Base-by-base conservation (phyloP, 2,329 filamentous ascomycete genomes). In the Cytospora mali region DNA sequence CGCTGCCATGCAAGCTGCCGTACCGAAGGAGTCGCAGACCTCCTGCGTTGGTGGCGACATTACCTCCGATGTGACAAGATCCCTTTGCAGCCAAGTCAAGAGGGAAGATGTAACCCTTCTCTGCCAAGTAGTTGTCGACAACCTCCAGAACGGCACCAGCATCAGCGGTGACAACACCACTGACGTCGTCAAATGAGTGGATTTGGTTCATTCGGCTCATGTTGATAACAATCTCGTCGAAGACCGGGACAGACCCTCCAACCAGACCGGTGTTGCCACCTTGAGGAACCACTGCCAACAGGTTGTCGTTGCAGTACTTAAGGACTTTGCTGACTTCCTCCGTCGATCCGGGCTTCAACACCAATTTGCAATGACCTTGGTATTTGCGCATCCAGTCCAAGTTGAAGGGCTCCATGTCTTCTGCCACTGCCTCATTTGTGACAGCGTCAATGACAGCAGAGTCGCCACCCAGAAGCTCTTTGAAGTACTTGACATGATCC, bases 331-430 rank as follows among this genome's bases (percentile, higher is more conserved):
- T 96, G 70, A 98, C 91, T 76, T 99, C 89, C 71, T 94, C 88
- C 0, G 92, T 94, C 18, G 86, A 90, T 57, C 84, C 85, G 13
- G 95, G 95, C 78, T 93, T 96, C 66, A 99, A 79, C 5, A 98
- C 93, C 28, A 99, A 80, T 72, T 88, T 87, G 65, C 91, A 88
- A 76, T 97, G 93, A 31, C 95, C 96, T 65, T 91, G 88, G 80
- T 97, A 99, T 79, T 99, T 99, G 77, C 91, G 89, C 93, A 99
- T 97, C 95, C 96, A 99, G 79, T 99, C 95, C 73, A 88, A 87
- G 77, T 99, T 99, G 83, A 93, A 99, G 9, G 91, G 85, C 74
- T 95, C 92, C 68, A 98, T 83, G 73, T 98, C 95, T 70, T 91
- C 90, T 2, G 82, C 79, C 16, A 87, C 74, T 31, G 78, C 87